These are phyloP conservation scores for Pseudoscleropodium purum DNA, from an alignment of 225 moss, liverwort and hornwort genomes.

Conservation along the genomic window DNA sequence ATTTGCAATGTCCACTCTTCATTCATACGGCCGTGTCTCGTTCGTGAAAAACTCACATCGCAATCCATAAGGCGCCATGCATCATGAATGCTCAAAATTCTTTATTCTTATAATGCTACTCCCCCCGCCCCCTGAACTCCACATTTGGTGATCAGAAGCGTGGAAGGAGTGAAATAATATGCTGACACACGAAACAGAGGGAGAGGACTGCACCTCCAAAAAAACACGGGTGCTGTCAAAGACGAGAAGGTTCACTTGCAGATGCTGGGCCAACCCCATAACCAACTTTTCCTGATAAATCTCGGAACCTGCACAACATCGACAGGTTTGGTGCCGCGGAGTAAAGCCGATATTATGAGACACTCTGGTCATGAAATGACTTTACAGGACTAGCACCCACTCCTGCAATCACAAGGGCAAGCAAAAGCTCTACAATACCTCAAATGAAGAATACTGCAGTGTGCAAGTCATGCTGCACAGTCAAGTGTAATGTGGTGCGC, in stretches of 20 bases:
- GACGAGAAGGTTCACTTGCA: conserved; percentile 81
- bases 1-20: background rate
- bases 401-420: background rate
- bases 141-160: background rate
- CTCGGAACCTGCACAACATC: conserved; percentile 56
- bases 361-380: background rate
- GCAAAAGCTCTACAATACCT: background rate
- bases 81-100: background rate
- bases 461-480: background rate
- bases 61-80: background rate
- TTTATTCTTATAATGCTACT: background rate
- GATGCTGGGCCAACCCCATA: conserved; percentile 71
- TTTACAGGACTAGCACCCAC: background rate
- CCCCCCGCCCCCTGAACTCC: background rate
- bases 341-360: background rate
- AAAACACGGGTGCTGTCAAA: conserved; percentile 86
- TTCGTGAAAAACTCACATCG: background rate
- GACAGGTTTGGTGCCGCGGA: background rate
- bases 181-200: conserved; percentile 11
- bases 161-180: background rate
- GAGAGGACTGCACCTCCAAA: conserved; percentile 57
- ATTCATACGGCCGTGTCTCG: background rate
- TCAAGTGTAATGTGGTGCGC: background rate
- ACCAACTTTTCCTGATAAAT: conserved; percentile 85
- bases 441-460: background rate